Conservation (phyloP, 495 filamentous ascomycete species). For the Aspergillus heteromorphus region DNA sequence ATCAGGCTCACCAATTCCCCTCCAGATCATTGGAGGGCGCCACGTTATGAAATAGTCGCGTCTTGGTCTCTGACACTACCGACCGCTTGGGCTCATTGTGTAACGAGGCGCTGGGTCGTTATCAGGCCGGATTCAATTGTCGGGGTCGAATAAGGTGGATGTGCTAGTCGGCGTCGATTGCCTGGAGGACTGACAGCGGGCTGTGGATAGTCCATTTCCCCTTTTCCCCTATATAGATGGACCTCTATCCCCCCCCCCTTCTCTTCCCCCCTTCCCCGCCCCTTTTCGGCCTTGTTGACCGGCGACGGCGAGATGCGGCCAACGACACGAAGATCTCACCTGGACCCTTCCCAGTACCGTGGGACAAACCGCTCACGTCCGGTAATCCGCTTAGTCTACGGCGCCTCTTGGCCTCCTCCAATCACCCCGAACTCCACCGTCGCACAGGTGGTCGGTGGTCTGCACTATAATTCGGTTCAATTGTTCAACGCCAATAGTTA, state of each 20-base stretch:
- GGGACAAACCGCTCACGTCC: background rate
- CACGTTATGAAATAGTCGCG: background rate
- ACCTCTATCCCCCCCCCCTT: background rate
- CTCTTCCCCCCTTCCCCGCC: background rate
- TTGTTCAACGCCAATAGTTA: conserved; percentile 23
- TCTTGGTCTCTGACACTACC: background rate
- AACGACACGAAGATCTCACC: background rate
- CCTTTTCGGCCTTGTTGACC: background rate
- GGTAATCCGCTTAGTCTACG: conserved; percentile 2
- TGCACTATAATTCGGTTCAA: conserved; percentile 13
- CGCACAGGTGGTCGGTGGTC: conserved; percentile 9
- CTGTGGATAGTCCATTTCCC: background rate
- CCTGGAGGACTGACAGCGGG: background rate
- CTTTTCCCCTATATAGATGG: background rate
- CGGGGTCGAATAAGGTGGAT: background rate
- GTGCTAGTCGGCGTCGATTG: background rate
- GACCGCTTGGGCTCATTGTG: background rate
- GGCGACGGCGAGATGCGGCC: background rate
- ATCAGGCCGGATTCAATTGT: background rate
- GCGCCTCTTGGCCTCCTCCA: background rate
- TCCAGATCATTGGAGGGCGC: background rate
- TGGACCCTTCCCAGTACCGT: background rate
- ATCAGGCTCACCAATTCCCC: background rate
- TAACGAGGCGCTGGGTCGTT: background rate
- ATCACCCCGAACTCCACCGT: background rate